Conservation (phyloP, 225 moss, liverwort and hornwort species). For the Sphagnum tenellum region DNA sequence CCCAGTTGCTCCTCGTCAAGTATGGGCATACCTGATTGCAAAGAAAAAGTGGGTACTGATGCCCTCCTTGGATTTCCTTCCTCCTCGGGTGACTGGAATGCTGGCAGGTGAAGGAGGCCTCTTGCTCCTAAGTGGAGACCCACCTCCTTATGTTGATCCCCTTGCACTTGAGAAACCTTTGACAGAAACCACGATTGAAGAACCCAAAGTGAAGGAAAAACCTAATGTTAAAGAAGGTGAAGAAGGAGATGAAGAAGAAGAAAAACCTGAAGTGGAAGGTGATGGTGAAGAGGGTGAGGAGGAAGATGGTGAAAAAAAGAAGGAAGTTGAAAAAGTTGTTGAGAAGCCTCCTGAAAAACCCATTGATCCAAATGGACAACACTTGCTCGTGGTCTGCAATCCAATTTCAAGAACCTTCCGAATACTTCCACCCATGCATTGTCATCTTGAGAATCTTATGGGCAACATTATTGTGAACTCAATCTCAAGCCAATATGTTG, state of each 20-base stretch:
- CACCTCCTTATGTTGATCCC: constrained; percentile 33
- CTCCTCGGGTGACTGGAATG: constrained; percentile 32
- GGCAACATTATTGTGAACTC: constrained; percentile 30
- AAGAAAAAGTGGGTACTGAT: constrained; percentile 25
- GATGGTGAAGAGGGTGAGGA: neutral
- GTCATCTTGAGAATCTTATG: constrained; percentile 32
- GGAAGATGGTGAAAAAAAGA: too few species aligned
- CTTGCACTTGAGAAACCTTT: constrained; percentile 1
- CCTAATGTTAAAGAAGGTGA: constrained; percentile 7
- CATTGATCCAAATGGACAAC: constrained; percentile 32
- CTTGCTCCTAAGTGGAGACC: constrained; percentile 33
- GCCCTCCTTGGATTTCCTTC: constrained; percentile 19
- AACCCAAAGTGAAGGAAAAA: neutral
- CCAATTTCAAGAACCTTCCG: constrained; percentile 35
- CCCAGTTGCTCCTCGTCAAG: constrained; percentile 12
- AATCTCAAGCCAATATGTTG: constrained; percentile 22
- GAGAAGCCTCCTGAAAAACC: neutral
- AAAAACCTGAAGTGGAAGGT: constrained; percentile 1
- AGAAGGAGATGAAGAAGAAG: constrained; percentile 7
- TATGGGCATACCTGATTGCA: constrained; percentile 19
- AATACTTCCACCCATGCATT: constrained; percentile 30
- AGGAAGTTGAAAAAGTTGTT: too few species aligned
- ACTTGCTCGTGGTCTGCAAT: constrained; percentile 42
- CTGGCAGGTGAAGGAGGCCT: constrained; percentile 38
- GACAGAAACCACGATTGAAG: neutral